A percentile compares a stretch with the other conserved stretches of the same genome.
phyloP scores from a whole-genome alignment of 805 yeast species.

The Pichia occidentalis region DNA sequence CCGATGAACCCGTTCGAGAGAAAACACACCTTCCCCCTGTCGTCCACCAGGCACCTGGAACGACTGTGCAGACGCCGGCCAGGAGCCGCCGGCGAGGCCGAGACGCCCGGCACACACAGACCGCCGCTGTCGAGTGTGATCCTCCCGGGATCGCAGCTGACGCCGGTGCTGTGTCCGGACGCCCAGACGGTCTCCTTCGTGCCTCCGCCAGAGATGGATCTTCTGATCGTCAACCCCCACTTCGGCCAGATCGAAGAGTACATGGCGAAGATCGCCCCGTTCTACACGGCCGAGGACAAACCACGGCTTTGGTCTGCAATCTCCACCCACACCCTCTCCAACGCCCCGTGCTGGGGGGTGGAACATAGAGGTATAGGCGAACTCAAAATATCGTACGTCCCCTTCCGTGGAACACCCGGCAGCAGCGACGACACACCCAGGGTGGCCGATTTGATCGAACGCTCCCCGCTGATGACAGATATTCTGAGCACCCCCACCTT shows the following conservation, averaged over 20 bases:
- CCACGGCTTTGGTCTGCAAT: slow-evolving; percentile 23
- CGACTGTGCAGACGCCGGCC: not conserved
- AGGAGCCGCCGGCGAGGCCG: not conserved
- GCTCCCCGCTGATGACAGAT: slow-evolving; percentile 15
- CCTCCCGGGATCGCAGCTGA: slow-evolving; percentile 8
- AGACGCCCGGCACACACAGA: not conserved
- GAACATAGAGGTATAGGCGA: slow-evolving; percentile 20
- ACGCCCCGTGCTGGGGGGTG: slow-evolving; percentile 19
- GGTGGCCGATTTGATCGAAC: slow-evolving; percentile 8
- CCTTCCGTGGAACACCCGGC: slow-evolving; percentile 9
- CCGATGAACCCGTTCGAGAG: slow-evolving; percentile 11
- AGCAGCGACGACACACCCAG: not conserved
- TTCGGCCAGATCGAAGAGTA: slow-evolving; percentile 17
- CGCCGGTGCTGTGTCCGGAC: slow-evolving; percentile 1
- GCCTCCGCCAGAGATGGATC: slow-evolving; percentile 16
- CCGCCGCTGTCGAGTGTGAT: slow-evolving; percentile 1
- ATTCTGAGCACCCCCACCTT: slow-evolving; percentile 9
- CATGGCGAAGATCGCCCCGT: slow-evolving; percentile 8
- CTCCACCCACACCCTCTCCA: slow-evolving; percentile 17
- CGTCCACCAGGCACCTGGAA: slow-evolving; percentile 3
- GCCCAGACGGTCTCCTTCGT: slow-evolving; percentile 1
- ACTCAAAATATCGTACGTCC: slow-evolving; percentile 19
- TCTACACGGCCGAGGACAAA: not conserved
- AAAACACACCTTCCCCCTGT: slow-evolving; percentile 2
- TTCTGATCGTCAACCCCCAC: slow-evolving; percentile 23